phyloP scores from a whole-genome alignment of 2,329 filamentous ascomycete species.

The Fusarium temperatum region DNA sequence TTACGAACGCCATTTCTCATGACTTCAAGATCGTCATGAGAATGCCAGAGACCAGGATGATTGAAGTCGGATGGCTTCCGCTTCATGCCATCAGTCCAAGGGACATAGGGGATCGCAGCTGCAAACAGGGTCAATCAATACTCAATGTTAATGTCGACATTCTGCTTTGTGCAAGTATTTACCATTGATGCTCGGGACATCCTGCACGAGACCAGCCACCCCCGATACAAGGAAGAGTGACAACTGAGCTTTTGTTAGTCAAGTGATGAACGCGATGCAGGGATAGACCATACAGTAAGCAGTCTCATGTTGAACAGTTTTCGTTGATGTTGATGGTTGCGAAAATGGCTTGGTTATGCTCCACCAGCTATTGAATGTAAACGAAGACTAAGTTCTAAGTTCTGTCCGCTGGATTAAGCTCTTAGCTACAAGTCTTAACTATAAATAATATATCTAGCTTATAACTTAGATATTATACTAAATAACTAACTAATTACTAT shows the following conservation, averaged over 20 bases:
- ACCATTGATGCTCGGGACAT: neutral
- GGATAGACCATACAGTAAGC: neutral
- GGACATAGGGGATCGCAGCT: neutral
- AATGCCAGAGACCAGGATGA: neutral
- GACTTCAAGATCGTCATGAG: neutral
- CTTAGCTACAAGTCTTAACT: too few relatives aligned
- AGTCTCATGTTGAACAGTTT: neutral
- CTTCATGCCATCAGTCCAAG: neutral
- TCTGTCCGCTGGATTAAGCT: too few relatives aligned
- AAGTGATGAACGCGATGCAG: neutral
- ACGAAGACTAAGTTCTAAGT: too few relatives aligned
- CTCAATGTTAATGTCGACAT: neutral
- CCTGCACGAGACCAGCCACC: neutral
- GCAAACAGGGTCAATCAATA: neutral
- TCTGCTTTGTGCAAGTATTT: too few relatives aligned
- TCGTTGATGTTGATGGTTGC: neutral
- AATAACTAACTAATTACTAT: too few relatives aligned
- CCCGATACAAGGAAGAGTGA: neutral
- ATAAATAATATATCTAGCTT: too few relatives aligned
- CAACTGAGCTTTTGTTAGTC: neutral
- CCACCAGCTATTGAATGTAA: rapidly evolving
- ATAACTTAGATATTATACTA: too few relatives aligned
- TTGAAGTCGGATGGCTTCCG: neutral
- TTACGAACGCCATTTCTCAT: neutral
- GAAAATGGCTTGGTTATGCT: neutral